Evolutionary conservation across 345 rosid species (phyloP).

Genomic region (Arabidopsis arenosa): DNA sequence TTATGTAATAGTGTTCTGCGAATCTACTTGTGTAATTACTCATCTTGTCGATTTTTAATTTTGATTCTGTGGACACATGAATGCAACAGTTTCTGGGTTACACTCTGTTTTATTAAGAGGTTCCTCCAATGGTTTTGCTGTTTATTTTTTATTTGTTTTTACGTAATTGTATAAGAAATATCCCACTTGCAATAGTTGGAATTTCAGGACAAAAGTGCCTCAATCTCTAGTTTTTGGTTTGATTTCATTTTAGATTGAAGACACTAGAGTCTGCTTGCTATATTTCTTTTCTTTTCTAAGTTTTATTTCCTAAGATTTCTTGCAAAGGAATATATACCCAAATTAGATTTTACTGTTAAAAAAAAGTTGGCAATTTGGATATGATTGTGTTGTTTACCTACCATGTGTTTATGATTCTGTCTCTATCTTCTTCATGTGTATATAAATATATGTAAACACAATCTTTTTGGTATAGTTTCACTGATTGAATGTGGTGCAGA

Average conservation of each 20-base stretch:
- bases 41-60: not conserved
- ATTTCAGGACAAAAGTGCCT: not conserved
- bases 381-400: not conserved
- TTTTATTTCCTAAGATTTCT: too few relatives aligned
- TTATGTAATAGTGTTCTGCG: not conserved
- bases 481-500: not conserved
- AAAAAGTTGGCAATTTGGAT: not conserved
- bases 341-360: not conserved
- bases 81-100: slow-evolving; percentile 40
- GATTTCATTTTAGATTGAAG: too few relatives aligned
- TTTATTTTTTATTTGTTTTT: not conserved
- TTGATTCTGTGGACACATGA: not conserved
- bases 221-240: not conserved
- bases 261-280: too few relatives aligned
- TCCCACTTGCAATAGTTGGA: not conserved
- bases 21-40: not conserved
- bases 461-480: not conserved
- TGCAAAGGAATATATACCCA: too few relatives aligned
- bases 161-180: too few relatives aligned
- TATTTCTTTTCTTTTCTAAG: too few relatives aligned
- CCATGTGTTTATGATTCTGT: not conserved
- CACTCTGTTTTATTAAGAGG: slow-evolving; percentile 24
- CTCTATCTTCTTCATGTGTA: not conserved
- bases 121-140: slow-evolving; percentile 21
- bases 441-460: not conserved